Conservation (phyloP, 1,284 basidiomycete genomes). For the Thelephora terrestris region DNA sequence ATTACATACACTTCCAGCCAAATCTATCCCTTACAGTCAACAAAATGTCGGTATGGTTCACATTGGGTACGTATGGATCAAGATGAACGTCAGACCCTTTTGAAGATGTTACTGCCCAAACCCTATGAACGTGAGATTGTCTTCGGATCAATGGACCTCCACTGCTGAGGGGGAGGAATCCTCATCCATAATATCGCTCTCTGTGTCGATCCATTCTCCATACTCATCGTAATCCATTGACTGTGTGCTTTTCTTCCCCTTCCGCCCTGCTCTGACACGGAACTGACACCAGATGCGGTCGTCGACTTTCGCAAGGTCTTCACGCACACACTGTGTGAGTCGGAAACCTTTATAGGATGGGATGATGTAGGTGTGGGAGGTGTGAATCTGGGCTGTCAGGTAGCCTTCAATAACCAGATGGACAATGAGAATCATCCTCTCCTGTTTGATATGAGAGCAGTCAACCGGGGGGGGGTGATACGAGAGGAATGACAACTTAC, state of each 20-base stretch:
- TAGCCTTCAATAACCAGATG: constrained; percentile 49
- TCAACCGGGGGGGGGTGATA: neutral
- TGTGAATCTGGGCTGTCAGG: constrained; percentile 41
- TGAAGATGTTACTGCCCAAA: no score
- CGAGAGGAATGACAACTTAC: constrained; percentile 32
- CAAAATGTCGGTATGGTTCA: no score
- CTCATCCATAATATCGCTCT: no score
- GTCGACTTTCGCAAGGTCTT: constrained; percentile 32
- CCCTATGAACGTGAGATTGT: no score
- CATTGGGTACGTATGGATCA: no score
- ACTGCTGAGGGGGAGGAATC: no score
- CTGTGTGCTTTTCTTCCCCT: constrained; percentile 2
- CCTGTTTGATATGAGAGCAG: constrained; percentile 30
- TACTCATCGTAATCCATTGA: constrained; percentile 4
- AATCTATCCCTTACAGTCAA: no score
- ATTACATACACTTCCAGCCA: no score
- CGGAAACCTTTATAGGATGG: constrained; percentile 40
- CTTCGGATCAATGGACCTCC: no score
- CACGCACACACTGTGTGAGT: constrained; percentile 42
- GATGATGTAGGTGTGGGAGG: constrained; percentile 54
- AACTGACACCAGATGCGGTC: constrained; percentile 13
- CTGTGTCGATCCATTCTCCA: no score
- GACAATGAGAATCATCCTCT: constrained; percentile 65
- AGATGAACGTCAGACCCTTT: no score
- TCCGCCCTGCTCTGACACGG: neutral